Evolutionary conservation across 163 green algal genomes (phyloP).

Genomic region (Prototheca cutis): DNA sequence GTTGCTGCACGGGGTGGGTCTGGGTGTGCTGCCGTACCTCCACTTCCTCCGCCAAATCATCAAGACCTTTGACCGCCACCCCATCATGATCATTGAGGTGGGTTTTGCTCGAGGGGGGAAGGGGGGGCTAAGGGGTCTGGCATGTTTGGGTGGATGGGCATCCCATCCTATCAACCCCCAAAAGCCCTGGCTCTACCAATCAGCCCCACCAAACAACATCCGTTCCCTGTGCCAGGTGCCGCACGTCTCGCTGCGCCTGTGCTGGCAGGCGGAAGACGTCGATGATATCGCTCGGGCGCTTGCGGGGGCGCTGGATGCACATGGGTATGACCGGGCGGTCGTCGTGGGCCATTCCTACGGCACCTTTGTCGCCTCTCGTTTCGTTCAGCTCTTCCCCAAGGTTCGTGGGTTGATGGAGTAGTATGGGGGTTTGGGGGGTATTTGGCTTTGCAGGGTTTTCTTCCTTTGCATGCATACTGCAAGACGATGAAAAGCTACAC

Average conservation of each 20-base stretch:
- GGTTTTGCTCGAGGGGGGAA: too few relatives aligned
- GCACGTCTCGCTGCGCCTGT: conserved; percentile 27
- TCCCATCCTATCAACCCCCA: too few relatives aligned
- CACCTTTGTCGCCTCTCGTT: conserved; percentile 34
- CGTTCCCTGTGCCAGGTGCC: too few relatives aligned
- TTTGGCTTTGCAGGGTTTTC: too few relatives aligned
- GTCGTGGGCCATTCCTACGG: conserved; percentile 42
- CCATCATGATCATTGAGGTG: conserved; percentile 23
- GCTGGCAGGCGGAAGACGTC: conserved; percentile 14
- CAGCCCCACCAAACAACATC: too few relatives aligned
- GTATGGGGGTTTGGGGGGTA: conserved; percentile 4
- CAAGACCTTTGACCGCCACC: conserved; percentile 9
- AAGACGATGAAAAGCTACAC: too few relatives aligned
- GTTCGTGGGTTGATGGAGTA: not conserved
- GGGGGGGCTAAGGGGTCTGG: too few relatives aligned
- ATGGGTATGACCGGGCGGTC: conserved; percentile 19
- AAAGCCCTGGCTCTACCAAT: too few relatives aligned
- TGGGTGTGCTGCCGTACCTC: conserved; percentile 43
- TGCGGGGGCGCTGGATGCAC: conserved; percentile 15
- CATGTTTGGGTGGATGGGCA: too few relatives aligned
- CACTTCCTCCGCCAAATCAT: conserved; percentile 28
- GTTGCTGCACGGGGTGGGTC: conserved; percentile 52
- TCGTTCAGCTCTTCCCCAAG: conserved; percentile 28
- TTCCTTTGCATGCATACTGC: too few relatives aligned
- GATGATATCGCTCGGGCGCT: conserved; percentile 30